A percentile compares a stretch with the other conserved stretches of the same genome.
These are phyloP conservation scores for Euphorbia lathyris DNA, from an alignment of 345 rosid species.

Conservation along the genomic window DNA sequence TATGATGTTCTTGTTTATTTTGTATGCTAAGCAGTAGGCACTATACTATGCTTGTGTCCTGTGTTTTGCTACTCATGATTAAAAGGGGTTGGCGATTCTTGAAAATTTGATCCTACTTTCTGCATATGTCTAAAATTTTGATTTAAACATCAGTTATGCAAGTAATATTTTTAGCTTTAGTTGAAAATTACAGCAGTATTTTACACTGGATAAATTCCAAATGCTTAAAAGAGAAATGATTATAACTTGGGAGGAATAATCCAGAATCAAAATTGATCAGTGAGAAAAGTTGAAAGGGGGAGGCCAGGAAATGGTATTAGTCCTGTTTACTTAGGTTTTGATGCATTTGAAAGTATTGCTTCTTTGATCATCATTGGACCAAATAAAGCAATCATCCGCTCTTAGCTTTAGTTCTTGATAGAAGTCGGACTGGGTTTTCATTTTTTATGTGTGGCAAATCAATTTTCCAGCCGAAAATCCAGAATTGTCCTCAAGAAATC, in stretches of 20 bases:
- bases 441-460: not conserved
- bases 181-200: not conserved
- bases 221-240: not conserved
- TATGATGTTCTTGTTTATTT: slow-evolving; percentile 1
- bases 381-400: not conserved
- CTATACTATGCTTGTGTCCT: not conserved
- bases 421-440: not conserved
- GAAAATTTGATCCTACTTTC: not conserved
- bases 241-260: not conserved
- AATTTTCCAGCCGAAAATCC: not conserved
- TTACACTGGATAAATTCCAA: not conserved
- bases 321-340: no score
- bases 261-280: not conserved
- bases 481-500: not conserved
- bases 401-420: not conserved
- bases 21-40: not conserved
- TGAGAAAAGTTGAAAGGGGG: no score
- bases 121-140: not conserved
- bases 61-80: not conserved
- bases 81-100: not conserved
- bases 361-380: not conserved
- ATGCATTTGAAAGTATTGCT: not conserved
- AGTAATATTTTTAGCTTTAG: not conserved
- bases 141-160: not conserved
- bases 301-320: no score